These are phyloP conservation scores for Fomitopsis pinicola DNA, from an alignment of 1,284 basidiomycete genomes.

Conservation along the genomic window DNA sequence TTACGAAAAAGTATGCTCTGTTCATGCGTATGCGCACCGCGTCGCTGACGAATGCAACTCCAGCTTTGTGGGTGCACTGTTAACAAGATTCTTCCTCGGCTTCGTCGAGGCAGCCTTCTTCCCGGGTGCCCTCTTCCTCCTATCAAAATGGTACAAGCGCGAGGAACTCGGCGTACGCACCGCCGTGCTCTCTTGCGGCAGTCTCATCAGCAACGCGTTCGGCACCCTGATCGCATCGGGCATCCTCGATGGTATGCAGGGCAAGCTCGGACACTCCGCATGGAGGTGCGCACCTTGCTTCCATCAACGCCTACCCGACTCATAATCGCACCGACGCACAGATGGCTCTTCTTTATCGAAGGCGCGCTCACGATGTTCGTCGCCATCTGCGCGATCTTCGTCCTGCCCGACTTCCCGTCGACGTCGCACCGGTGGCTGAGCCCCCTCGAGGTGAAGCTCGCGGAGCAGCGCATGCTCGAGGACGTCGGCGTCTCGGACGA, in stretches of 20 bases:
- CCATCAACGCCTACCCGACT: neutral
- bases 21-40: neutral
- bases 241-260: slow-evolving; percentile 69
- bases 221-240: slow-evolving; percentile 75
- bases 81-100: slow-evolving; percentile 73
- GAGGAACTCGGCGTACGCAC: slow-evolving; percentile 69
- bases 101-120: slow-evolving; percentile 74
- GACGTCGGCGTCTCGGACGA: slow-evolving; percentile 51
- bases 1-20: slow-evolving; percentile 20
- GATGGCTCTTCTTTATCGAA: slow-evolving; percentile 73
- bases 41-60: neutral
- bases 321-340: neutral
- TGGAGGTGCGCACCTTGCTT: slow-evolving; percentile 40
- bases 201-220: slow-evolving; percentile 79
- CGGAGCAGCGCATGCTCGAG: slow-evolving; percentile 70
- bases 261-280: slow-evolving; percentile 62
- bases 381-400: slow-evolving; percentile 56
- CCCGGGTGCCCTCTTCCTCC: slow-evolving; percentile 56
- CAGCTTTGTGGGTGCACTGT: slow-evolving; percentile 65
- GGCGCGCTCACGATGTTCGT: slow-evolving; percentile 62
- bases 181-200: slow-evolving; percentile 72
- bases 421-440: slow-evolving; percentile 52
- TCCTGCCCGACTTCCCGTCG: slow-evolving; percentile 76
- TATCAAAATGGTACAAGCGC: slow-evolving; percentile 72
- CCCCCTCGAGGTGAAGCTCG: slow-evolving; percentile 58